Base-by-base conservation (phyloP, 306 rosid genomes). In the Quercus rubra region DNA sequence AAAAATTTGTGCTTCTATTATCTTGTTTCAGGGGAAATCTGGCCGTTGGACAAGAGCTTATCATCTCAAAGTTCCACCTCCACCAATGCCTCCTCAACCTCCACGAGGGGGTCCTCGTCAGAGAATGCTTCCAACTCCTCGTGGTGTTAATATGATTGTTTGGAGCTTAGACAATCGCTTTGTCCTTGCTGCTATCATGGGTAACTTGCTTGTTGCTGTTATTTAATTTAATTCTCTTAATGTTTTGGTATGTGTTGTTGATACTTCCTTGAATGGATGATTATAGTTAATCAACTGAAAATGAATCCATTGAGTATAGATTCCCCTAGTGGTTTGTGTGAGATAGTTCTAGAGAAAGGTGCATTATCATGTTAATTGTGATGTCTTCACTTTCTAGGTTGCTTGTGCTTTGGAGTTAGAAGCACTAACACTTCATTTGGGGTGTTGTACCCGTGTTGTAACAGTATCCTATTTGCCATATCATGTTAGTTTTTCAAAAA, bases 141-240 rank as follows among this genome's bases (percentile, higher is more conserved):
- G 97, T 49, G 98, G 98, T 87, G 99, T 96, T 76, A 96, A 93
- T 93, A 96, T 96, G 99, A 93, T 96, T 77, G 87, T 88, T 80
- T 96, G 99, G 99, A 96, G 99, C 89, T 90, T 93, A 85, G 99
- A 96, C 80, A 96, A 96, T 83, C 99, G 98, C 72, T 96, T 96
- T 83, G 99, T 96, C 80, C 97, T 96, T 75, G 99, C 99, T 81
- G 99, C 99, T 82, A 93, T 93, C 61, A 96, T 93, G 99, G 99
- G 98, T 93, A 80, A 74, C 86, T 81, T 83, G 72, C 57, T 80
- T 74, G 43, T 76, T 62, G 69, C 75, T 78, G 74, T 51, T 30
- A 41, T 38, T 41, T 74, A 67, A 49, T 4, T 27, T 49, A 52
- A 8, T 49, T 49, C 28, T 59, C 69, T 75, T 14, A 46, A 62